Conservation (phyloP, 2,329 filamentous ascomycete species). For the Diaporthe citri region DNA sequence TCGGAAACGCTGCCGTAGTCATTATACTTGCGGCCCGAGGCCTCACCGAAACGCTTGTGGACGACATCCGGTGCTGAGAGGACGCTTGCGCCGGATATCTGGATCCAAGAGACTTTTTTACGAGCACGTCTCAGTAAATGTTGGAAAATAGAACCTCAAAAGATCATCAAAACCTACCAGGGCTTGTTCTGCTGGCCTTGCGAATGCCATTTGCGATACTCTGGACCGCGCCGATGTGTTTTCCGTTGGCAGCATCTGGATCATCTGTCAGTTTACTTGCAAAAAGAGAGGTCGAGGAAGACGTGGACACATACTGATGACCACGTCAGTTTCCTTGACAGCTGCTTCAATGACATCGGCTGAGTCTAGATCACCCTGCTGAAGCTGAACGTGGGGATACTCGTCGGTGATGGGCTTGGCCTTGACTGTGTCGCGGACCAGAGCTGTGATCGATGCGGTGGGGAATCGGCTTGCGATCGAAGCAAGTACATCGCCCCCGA, state of each 20-base stretch:
- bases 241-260: neutral
- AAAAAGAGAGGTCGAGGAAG: neutral
- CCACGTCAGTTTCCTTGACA: neutral
- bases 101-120: neutral
- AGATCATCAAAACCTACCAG: neutral
- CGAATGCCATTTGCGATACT: slow-evolving; percentile 5
- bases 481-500: slow-evolving; percentile 9
- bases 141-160: too few species aligned
- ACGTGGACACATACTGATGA: neutral
- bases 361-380: slow-evolving; percentile 11
- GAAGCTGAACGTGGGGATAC: slow-evolving; percentile 5
- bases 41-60: slow-evolving; percentile 11
- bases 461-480: neutral
- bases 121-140: neutral
- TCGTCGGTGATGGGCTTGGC: slow-evolving; percentile 6
- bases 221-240: neutral
- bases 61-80: neutral
- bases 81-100: slow-evolving; percentile 1
- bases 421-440: neutral
- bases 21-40: neutral
- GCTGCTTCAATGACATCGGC: neutral
- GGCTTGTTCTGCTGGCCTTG: neutral
- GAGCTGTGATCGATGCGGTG: neutral
- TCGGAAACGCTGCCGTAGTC: neutral
- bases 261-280: neutral